phyloP scores from a whole-genome alignment of 1,139 yeast species.

The Yamadazyma diddensiae region DNA sequence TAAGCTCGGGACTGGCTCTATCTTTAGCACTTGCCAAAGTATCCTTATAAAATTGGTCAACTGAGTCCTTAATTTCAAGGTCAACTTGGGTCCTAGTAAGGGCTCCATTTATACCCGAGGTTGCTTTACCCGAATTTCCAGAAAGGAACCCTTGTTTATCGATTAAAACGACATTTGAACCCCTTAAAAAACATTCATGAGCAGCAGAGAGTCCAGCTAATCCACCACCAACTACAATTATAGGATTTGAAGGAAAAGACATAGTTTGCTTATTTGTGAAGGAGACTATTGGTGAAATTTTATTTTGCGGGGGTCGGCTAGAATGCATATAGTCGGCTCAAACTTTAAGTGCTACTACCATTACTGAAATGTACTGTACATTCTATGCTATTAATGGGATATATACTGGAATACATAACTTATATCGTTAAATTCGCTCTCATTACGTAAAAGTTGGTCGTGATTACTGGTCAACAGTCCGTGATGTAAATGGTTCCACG shows the following conservation, averaged over 20 bases:
- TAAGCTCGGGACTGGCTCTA: slow-evolving; percentile 54
- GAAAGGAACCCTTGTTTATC: slow-evolving; percentile 67
- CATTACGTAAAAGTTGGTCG: slow-evolving; percentile 75
- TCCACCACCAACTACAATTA: slow-evolving; percentile 77
- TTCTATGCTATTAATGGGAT: slow-evolving; percentile 50
- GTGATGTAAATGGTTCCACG: slow-evolving; percentile 90
- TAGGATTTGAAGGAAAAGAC: slow-evolving; percentile 32
- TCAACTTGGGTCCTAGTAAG: slow-evolving; percentile 58
- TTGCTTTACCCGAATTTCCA: slow-evolving; percentile 80
- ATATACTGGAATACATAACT: slow-evolving; percentile 91
- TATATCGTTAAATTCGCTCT: slow-evolving; percentile 63
- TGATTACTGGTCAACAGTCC: slow-evolving; percentile 61
- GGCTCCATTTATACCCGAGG: slow-evolving; percentile 81
- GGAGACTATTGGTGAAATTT: slow-evolving; percentile 3
- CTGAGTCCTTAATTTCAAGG: slow-evolving; percentile 51
- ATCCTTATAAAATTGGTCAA: slow-evolving; percentile 60
- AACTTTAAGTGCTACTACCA: too few species aligned
- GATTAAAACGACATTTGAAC: slow-evolving; percentile 54
- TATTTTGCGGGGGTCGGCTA: slow-evolving; percentile 3
- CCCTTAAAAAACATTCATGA: slow-evolving; percentile 57
- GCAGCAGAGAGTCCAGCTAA: slow-evolving; percentile 79
- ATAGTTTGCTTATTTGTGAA: slow-evolving; percentile 5
- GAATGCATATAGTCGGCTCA: too few species aligned
- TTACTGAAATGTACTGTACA: too few species aligned
- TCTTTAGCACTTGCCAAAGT: slow-evolving; percentile 65